Base-by-base conservation (phyloP, 2,329 filamentous ascomycete species). In the Nannizziopsis barbatae region DNA sequence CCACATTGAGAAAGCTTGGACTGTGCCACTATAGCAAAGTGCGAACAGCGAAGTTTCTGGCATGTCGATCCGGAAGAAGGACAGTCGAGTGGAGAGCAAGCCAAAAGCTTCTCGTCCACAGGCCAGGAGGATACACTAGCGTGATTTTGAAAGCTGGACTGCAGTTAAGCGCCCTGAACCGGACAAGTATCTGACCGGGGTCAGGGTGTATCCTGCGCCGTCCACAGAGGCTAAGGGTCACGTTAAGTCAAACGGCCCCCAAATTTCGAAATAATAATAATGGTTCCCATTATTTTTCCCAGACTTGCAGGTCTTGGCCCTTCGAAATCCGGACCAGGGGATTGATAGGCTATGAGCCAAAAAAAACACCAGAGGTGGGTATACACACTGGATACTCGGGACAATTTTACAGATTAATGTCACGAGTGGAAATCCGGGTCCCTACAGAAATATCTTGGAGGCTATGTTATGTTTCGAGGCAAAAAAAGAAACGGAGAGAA, bases 1-100 rank as follows among this genome's bases (percentile, higher is more conserved):
- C 45, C 45, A 47, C 45, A 41, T 46, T n/a, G 10, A 39, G 8
- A 37, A 47, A 47, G 45, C 45, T 47, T 47, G 45, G 45, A 47
- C 45, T 47, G 45, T 47, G 45, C 37, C 45, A 47, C 45, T 47
- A n/a, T 47, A 22, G 45, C 37, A 42, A 15, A 39, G 42, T 42
- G 45, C 45, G 45, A 47, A 47, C 45, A 42, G 45, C 45, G 45
- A 47, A 14, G 45, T 42, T 42, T 27, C 32, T 46, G 22, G 30
- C 14, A 2, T 47, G 45, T 47, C 45, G 45, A 47, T 47, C 45
- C 45, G 45, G 45, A 47, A 47, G 45, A 33, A 47, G 45, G 2
- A 33, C 8, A 14, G 33, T n/a, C 4, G 14, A 22, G 9, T 7
- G 7, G 42, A 17, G 31, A 17, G 17, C 10, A 20, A 20, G 18